phyloP scores from a whole-genome alignment of 257 asterid species.

The Nicotiana undulata region DNA sequence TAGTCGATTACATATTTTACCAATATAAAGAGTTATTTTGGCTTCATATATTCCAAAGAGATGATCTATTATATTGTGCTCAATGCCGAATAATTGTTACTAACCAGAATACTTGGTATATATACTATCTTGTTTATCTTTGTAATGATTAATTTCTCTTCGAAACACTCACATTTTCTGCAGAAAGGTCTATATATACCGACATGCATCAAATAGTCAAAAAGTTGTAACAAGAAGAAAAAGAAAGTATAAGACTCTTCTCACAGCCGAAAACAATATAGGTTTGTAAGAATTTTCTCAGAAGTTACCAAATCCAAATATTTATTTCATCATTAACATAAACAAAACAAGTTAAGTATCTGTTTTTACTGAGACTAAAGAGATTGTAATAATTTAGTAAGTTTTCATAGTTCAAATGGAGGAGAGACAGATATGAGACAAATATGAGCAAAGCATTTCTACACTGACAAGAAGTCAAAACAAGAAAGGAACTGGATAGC shows the following conservation, averaged over 20 bases:
- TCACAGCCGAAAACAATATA: not conserved
- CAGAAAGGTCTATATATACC: not conserved
- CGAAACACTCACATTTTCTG: not conserved
- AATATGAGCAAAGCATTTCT: not conserved
- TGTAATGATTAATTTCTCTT: not conserved
- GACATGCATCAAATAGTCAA: not conserved
- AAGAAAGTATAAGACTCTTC: not conserved
- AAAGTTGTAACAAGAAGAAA: not conserved
- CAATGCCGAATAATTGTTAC: not conserved
- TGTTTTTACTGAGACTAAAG: not conserved
- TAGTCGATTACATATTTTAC: too few species aligned
- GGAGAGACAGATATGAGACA: not conserved
- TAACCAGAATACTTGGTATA: not conserved
- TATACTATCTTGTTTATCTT: not conserved
- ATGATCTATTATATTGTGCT: not conserved
- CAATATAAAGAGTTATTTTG: too few species aligned
- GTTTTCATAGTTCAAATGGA: too few species aligned
- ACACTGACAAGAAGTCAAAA: not conserved
- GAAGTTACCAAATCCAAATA: not conserved
- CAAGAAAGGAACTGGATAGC: not conserved
- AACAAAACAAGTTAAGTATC: not conserved
- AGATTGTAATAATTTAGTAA: not conserved
- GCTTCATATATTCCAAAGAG: too few species aligned
- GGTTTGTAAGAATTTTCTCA: not conserved
- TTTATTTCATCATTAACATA: not conserved